Base-by-base conservation (phyloP, 805 yeast genomes). In the Nakazawaea siamensis region DNA sequence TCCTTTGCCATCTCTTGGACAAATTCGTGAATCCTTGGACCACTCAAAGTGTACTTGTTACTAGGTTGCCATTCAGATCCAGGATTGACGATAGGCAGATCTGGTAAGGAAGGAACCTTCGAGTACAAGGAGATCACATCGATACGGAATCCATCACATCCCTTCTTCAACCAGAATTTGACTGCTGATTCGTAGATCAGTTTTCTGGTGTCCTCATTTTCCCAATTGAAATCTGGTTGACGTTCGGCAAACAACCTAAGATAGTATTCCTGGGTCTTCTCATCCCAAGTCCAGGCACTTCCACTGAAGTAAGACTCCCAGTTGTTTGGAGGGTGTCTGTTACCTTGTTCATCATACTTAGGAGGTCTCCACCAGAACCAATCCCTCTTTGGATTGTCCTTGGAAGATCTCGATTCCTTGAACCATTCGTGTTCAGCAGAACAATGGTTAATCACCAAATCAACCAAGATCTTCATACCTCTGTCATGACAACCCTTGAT, bases 181-280 rank as follows among this genome's bases (percentile, higher is more conserved):
- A 71, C 51, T 9, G 76, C 74, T 16, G 59, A 49, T 26, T 68
- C 57, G 52, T 69, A 69, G 36, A 73, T 41, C 25, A 59, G 59
- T 10, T 42, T 43, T n/a, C 60, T 42, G 25, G 50, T 53, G 45
- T 52, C 66, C 37, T 52, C 62, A 46, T 64, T 71, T 44, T 73
- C 79, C 81, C 80, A 74, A 54, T 73, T 74, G 46, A 74, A 58
- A 47, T 74, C 80, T 12, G 80, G 80, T 53, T 74, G 80, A 19
- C 65, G 48, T 33, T 52, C 54, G 11, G 76, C 76, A 53, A 71
- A 74, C 39, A 73, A 55, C 35, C 63, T 66, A 43, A 74, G 54
- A 52, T 73, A 74, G 57, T 71, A 73, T 52, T 74, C 77, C 31
- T 64, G 62, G 14, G 77, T 71, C 2, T 27, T 21, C 42, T 69